These are phyloP conservation scores for Coemansia sp. DNA, from an alignment of 192 early-diverging fungal genomes.

Conservation along the genomic window DNA sequence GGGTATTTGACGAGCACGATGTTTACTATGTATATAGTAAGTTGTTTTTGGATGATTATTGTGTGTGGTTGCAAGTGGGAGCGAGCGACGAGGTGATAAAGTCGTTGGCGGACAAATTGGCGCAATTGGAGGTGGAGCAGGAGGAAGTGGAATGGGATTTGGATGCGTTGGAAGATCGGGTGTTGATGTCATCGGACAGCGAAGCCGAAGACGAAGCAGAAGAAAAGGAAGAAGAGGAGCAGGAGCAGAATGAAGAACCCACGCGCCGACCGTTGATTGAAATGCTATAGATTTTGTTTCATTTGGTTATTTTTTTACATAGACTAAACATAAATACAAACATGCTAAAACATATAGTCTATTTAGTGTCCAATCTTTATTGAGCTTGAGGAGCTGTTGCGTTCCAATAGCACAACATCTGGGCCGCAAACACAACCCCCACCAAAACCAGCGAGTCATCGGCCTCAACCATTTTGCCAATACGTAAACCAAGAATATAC, in stretches of 20 bases:
- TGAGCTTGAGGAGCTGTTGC: slow-evolving; percentile 42
- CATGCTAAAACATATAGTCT: slow-evolving; percentile 30
- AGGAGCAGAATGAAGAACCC: background rate
- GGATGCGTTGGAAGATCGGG: slow-evolving; percentile 75
- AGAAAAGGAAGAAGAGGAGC: background rate
- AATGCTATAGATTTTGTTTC: background rate
- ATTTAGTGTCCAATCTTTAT: slow-evolving; percentile 51
- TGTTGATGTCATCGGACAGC: slow-evolving; percentile 55
- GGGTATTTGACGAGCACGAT: slow-evolving; percentile 83
- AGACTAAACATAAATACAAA: background rate
- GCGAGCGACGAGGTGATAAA: slow-evolving; percentile 71
- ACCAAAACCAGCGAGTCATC: too few species aligned
- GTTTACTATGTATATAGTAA: slow-evolving; percentile 84
- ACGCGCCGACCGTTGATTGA: background rate
- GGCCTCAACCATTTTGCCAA: too few species aligned
- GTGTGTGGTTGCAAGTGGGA: slow-evolving; percentile 83
- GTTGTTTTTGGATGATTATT: slow-evolving; percentile 93
- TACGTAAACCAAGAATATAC: too few species aligned
- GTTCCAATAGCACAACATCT: slow-evolving; percentile 80
- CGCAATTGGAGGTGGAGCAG: slow-evolving; percentile 68
- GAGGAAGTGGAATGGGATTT: slow-evolving; percentile 73
- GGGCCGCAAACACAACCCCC: slow-evolving; percentile 60
- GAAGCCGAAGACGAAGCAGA: slow-evolving; percentile 11
- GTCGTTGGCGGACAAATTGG: slow-evolving; percentile 78
- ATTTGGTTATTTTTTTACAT: too few species aligned